These are phyloP conservation scores for Gymnopilus junonius DNA, from an alignment of 768 basidiomycete genomes.

Conservation along the genomic window DNA sequence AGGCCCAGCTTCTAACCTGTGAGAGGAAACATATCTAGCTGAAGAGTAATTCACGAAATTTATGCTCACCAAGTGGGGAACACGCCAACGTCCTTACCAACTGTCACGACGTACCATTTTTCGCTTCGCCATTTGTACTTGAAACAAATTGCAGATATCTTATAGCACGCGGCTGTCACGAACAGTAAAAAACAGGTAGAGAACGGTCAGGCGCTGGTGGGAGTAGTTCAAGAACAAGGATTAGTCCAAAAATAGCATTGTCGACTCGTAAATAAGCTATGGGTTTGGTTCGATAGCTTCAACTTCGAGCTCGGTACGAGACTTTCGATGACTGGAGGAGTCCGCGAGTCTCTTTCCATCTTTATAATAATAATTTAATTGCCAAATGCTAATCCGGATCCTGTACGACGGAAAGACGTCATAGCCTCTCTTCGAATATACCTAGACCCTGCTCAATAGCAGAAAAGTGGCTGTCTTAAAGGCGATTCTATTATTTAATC, in stretches of 20 bases:
- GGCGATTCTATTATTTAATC: no score
- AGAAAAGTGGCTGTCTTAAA: no score
- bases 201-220: background rate
- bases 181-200: background rate
- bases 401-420: no score
- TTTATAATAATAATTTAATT: no score
- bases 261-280: background rate
- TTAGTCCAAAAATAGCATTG: background rate
- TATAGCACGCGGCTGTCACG: background rate
- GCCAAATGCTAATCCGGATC: no score
- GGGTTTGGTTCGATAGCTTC: background rate
- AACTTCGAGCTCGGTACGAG: background rate
- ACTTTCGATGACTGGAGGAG: background rate
- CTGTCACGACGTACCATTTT: constrained; percentile 49
- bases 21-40: background rate
- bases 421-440: no score
- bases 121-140: constrained; percentile 32
- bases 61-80: constrained; percentile 40
- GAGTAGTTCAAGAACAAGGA: background rate
- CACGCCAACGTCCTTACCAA: constrained; percentile 42
- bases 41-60: background rate
- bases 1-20: constrained; percentile 50
- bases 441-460: no score
- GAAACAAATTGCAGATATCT: background rate
- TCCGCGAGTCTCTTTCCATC: background rate